phyloP scores from a whole-genome alignment of 768 basidiomycete species.

The Macrolepiota albuminosa region DNA sequence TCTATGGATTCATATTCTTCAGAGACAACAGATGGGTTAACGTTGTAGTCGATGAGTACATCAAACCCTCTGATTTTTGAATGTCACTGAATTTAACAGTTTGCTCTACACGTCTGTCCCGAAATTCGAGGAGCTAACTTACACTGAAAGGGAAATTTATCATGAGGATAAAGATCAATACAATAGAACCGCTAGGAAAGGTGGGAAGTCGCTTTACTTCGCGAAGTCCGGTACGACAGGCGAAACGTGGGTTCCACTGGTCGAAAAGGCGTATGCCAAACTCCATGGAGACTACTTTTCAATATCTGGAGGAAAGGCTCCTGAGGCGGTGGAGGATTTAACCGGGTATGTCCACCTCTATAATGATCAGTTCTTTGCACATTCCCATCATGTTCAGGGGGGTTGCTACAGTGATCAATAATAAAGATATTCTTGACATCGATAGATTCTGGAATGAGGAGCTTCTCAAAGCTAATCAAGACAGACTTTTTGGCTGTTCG shows the following conservation, averaged over 20 bases:
- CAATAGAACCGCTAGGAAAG: conserved; percentile 40
- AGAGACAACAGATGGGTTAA: conserved; percentile 46
- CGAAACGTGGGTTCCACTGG: conserved; percentile 54
- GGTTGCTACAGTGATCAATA: conserved; percentile 39
- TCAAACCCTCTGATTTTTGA: neutral
- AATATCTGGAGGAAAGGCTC: conserved; percentile 30
- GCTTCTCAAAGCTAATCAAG: conserved; percentile 42
- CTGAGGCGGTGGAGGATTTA: conserved; percentile 51
- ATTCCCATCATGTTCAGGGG: conserved; percentile 24
- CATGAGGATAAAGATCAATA: conserved; percentile 46
- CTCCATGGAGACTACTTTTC: conserved; percentile 42
- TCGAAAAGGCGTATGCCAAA: conserved; percentile 59
- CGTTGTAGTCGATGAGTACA: conserved; percentile 54
- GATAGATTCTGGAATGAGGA: conserved; percentile 54
- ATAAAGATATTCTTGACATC: conserved; percentile 44
- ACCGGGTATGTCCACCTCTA: conserved; percentile 36
- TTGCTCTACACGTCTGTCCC: conserved; percentile 44
- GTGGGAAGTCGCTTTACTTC: conserved; percentile 46
- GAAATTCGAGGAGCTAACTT: conserved; percentile 43
- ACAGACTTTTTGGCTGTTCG: conserved; percentile 49
- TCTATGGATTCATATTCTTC: conserved; percentile 59
- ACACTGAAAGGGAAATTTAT: conserved; percentile 39
- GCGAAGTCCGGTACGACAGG: conserved; percentile 41
- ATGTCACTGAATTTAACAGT: conserved; percentile 18
- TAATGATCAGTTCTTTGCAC: neutral